Percentiles rank a stretch among this genome's conserved stretches.
Conservation (phyloP, 2,329 filamentous ascomycete species). For the Phialophora macrospora region DNA sequence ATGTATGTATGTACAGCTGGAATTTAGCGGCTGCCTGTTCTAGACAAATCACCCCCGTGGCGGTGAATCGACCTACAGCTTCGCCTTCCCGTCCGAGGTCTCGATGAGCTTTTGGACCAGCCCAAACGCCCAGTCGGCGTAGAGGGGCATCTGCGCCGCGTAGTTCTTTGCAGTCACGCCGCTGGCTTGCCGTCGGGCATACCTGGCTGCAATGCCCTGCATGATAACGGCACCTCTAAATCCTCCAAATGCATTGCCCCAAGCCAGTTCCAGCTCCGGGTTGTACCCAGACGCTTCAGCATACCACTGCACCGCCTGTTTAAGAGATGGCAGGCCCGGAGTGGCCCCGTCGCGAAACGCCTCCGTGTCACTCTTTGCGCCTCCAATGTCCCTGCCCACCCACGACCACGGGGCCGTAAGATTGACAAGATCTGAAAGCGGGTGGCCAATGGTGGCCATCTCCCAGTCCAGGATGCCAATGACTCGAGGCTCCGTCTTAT, state of each 20-base stretch:
- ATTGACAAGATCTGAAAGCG: constrained; percentile 87
- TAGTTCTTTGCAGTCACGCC: constrained; percentile 79
- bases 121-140: constrained; percentile 79
- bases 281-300: constrained; percentile 72
- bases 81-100: constrained; percentile 43
- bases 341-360: constrained; percentile 66
- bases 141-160: constrained; percentile 68
- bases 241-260: constrained; percentile 68
- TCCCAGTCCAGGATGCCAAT: constrained; percentile 98
- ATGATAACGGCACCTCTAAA: constrained; percentile 66
- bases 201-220: constrained; percentile 92
- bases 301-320: constrained; percentile 70
- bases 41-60: background rate
- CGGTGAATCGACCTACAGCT: constrained; percentile 46
- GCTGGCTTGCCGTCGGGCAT: constrained; percentile 84
- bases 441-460: constrained; percentile 97
- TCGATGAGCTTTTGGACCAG: constrained; percentile 62
- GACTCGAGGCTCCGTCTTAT: constrained; percentile 82
- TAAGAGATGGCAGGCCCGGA: constrained; percentile 67
- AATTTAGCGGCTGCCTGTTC: background rate
- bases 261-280: constrained; percentile 63
- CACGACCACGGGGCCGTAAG: constrained; percentile 57
- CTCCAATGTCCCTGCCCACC: constrained; percentile 45
- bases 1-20: background rate
- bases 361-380: constrained; percentile 21